These are phyloP conservation scores for Clavispora phyllophila DNA, from an alignment of 805 yeast species.

Conservation along the genomic window DNA sequence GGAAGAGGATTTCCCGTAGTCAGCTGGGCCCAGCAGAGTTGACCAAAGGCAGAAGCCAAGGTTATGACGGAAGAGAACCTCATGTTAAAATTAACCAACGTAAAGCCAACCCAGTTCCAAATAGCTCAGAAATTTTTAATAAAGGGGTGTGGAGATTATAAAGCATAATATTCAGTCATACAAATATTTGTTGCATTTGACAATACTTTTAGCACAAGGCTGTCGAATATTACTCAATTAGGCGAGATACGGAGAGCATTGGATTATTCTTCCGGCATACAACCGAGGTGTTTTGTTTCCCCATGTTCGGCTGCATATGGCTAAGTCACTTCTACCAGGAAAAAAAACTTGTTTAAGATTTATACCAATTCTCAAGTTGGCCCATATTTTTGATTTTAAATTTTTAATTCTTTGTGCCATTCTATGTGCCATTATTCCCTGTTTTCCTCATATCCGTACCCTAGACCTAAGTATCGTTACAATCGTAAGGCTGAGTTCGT, in stretches of 20 bases:
- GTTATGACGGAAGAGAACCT: conserved; percentile 2
- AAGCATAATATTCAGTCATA: neutral
- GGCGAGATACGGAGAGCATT: neutral
- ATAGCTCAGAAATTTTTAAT: neutral
- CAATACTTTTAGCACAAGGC: neutral
- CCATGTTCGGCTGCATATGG: no score
- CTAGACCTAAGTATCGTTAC: no score
- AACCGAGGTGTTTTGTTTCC: neutral
- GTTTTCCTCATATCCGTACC: no score
- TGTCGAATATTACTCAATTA: neutral
- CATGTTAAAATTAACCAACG: conserved; percentile 1
- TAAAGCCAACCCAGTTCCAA: neutral
- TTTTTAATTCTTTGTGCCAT: no score
- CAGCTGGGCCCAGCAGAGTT: conserved; percentile 3
- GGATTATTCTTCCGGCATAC: neutral
- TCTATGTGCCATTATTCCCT: no score
- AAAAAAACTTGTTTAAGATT: no score
- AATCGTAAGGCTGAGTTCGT: no score
- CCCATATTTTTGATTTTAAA: no score
- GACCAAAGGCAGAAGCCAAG: conserved; percentile 4
- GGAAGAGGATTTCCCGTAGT: neutral
- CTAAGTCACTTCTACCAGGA: no score
- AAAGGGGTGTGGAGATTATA: neutral
- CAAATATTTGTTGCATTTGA: neutral
- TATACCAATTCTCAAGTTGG: no score